These are phyloP conservation scores for Neonectria ditissima DNA, from an alignment of 2,329 filamentous ascomycete genomes.

Conservation along the genomic window DNA sequence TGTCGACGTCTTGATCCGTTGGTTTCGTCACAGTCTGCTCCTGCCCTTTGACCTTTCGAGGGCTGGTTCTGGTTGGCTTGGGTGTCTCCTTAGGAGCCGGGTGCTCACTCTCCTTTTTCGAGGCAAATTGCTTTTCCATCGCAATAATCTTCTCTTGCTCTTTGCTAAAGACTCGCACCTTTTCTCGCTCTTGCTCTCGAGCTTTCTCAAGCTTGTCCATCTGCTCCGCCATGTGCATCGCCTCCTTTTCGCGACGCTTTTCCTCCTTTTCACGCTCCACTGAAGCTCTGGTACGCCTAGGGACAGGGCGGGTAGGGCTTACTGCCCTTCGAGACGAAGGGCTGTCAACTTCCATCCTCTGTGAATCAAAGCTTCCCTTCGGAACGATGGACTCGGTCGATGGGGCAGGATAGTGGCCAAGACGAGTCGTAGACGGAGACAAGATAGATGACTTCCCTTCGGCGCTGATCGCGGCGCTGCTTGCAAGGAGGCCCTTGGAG, in stretches of 20 bases:
- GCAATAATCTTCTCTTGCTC: conserved; percentile 66
- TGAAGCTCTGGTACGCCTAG: conserved; percentile 68
- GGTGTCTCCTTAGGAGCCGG: conserved; percentile 54
- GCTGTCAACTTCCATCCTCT: conserved; percentile 29
- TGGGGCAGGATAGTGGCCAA: conserved; percentile 57
- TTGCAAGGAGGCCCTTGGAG: conserved; percentile 87
- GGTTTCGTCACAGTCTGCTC: conserved; percentile 43
- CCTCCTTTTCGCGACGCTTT: conserved; percentile 75
- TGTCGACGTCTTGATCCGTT: conserved; percentile 61
- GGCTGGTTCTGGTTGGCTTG: conserved; percentile 63
- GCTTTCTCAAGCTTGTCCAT: conserved; percentile 74
- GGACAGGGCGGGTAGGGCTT: conserved; percentile 59
- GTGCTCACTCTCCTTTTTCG: conserved; percentile 66
- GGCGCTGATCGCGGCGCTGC: conserved; percentile 73
- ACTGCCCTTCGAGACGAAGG: conserved; percentile 33
- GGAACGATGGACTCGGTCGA: conserved; percentile 63
- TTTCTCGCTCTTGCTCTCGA: conserved; percentile 77
- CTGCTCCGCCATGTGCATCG: conserved; percentile 70
- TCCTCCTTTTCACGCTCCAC: conserved; percentile 72
- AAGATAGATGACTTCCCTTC: conserved; percentile 70
- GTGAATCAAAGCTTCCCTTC: conserved; percentile 40
- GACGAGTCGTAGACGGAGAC: conserved; percentile 63
- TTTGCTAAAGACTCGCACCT: conserved; percentile 69
- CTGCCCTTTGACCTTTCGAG: conserved; percentile 60
- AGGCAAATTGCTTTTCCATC: conserved; percentile 65